Base-by-base conservation (phyloP, 805 yeast genomes). In the Ogataea allantospora region DNA sequence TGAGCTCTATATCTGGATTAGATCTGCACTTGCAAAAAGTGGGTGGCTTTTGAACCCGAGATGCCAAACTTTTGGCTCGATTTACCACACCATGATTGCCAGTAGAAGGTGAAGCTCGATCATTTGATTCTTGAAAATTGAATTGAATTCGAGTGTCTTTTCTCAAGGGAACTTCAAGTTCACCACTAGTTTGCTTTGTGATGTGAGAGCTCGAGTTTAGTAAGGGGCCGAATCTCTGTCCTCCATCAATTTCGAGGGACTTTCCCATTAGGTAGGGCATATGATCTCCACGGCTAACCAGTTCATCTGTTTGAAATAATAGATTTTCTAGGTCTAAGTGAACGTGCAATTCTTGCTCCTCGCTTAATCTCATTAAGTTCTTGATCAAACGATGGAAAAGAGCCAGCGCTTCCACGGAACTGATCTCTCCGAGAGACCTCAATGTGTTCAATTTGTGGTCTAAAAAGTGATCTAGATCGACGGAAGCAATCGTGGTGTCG, bases 401-500 rank as follows among this genome's bases (percentile, higher is more conserved):
- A 1, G 61, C 53, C 42, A 62, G 43, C 5, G 64, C 55, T 33
- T 60, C 57, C n/a, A 47, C 31, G 6, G 62, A 52, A 10, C 36
- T 42, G 7, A 63, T 35, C 9, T 56, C 56, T 7, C 43, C 40
- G 10, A 59, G 18, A 10, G 43, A 30, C 6, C 29, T 40, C 3
- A 60, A 31, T 38, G 39, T 40, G 16, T 43, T 40, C 33, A 60
- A 26, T 12, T 43, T 35, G 45, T 51, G 24, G 14, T 48, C 17
- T 22, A 55, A 20, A 56, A 67, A 38, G 38, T 65, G 47, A 53
- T 62, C 53, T 50, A 66, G 21, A 60, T 75, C 42, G 3, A 58
- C 35, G 4, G 53, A 13, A 20, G 8, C 23, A 5, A 21, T 21
- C 4, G 23, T 21, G 15, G 10, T 12, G 12, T 16, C 39, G n/a